Conservation (phyloP, 75 land plant species). For the Cryptomeria japonica region DNA sequence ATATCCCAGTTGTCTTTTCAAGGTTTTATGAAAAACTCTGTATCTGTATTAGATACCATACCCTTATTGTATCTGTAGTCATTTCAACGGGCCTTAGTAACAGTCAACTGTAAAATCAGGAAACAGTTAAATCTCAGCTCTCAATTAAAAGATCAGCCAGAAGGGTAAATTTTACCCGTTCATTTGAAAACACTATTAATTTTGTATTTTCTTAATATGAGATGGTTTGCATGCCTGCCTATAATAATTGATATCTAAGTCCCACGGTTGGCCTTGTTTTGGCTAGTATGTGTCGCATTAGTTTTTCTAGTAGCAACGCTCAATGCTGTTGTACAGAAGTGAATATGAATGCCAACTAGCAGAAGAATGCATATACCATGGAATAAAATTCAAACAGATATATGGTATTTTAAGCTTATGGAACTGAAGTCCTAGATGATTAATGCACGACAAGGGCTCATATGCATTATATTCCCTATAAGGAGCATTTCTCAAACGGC, state of each 20-base stretch:
- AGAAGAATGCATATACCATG: background rate
- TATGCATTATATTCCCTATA: background rate
- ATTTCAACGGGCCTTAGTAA: background rate
- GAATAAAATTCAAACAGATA: background rate
- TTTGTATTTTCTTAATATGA: background rate
- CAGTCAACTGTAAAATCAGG: background rate
- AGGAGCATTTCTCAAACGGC: background rate
- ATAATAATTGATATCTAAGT: background rate
- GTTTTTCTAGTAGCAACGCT: background rate
- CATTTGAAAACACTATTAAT: background rate
- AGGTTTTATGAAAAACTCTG: too few species aligned
- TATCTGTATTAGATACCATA: too few species aligned
- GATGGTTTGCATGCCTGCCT: background rate
- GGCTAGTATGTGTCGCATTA: background rate
- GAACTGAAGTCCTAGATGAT: background rate
- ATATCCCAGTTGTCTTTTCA: too few species aligned
- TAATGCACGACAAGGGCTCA: background rate
- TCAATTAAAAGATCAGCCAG: conserved; percentile 1
- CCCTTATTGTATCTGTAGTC: background rate
- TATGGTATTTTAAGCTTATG: background rate
- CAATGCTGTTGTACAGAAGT: background rate
- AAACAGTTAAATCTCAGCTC: background rate
- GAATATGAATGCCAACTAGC: background rate
- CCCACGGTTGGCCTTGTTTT: background rate
- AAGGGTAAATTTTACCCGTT: background rate